A percentile compares a stretch with the other conserved stretches of the same genome.
phyloP scores from a whole-genome alignment of 768 basidiomycete species.

The Gymnopilus junonius region DNA sequence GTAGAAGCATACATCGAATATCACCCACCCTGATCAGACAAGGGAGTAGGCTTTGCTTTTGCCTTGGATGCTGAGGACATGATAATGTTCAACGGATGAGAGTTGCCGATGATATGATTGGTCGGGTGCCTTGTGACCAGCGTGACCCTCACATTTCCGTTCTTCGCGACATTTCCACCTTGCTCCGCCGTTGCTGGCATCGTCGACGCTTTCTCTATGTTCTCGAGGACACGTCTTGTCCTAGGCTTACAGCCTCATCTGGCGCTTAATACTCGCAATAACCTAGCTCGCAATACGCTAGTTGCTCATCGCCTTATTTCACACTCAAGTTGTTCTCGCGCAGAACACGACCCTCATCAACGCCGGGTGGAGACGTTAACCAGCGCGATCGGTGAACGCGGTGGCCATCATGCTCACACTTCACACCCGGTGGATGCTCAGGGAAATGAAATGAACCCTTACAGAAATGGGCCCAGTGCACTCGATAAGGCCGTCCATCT shows the following conservation, averaged over 20 bases:
- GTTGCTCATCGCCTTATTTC: constrained; percentile 58
- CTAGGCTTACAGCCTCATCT: constrained; percentile 58
- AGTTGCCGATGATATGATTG: constrained; percentile 51
- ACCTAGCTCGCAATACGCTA: constrained; percentile 37
- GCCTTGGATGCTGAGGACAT: constrained; percentile 52
- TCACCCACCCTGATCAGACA: constrained; percentile 75
- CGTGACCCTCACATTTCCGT: constrained; percentile 41
- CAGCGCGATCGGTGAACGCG: constrained; percentile 40
- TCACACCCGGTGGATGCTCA: constrained; percentile 40
- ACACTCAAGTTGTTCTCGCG: constrained; percentile 41
- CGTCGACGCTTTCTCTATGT: constrained; percentile 49
- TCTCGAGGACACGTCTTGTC: constrained; percentile 54
- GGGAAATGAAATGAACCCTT: constrained; percentile 65
- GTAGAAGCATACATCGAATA: constrained; percentile 10
- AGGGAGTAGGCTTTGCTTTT: constrained; percentile 59
- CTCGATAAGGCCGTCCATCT: constrained; percentile 95
- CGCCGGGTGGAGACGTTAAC: constrained; percentile 32
- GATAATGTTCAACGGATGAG: constrained; percentile 29
- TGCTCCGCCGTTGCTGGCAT: constrained; percentile 46
- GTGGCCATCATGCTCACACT: constrained; percentile 26
- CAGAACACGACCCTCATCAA: constrained; percentile 37
- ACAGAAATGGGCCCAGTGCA: constrained; percentile 82
- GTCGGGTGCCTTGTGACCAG: constrained; percentile 28
- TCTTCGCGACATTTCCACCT: constrained; percentile 31
- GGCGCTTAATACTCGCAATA: constrained; percentile 30